phyloP scores from a whole-genome alignment of 1,284 basidiomycete species.

The Ustilago lituana region DNA sequence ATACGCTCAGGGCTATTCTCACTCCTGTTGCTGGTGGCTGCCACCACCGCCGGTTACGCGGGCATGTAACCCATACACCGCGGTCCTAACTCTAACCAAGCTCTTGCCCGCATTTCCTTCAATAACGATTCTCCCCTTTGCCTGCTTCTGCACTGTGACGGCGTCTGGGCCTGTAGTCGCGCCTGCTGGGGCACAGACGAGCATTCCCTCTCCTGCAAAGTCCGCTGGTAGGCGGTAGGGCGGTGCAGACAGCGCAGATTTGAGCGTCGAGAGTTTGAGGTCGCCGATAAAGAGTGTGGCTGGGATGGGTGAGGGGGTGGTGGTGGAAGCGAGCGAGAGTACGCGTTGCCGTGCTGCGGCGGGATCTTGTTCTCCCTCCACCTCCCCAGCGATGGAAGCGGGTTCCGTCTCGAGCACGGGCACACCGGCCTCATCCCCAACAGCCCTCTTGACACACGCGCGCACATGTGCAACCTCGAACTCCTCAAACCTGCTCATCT shows the following conservation, averaged over 20 bases:
- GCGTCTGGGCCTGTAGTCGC: conserved; percentile 25
- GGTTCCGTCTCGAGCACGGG: conserved; percentile 17
- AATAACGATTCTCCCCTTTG: conserved; percentile 57
- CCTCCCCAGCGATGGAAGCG: background rate
- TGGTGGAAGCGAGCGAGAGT: too few relatives aligned
- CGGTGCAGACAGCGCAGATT: conserved; percentile 32
- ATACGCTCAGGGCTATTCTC: too few relatives aligned
- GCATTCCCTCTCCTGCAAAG: conserved; percentile 65
- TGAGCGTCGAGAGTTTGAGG: conserved; percentile 63
- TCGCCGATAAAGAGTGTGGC: conserved; percentile 65
- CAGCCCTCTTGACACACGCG: conserved; percentile 8
- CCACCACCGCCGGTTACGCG: conserved; percentile 32
- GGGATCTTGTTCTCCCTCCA: conserved; percentile 2
- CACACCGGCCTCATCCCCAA: background rate
- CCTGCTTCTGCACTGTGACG: conserved; percentile 57
- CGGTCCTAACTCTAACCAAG: conserved; percentile 50
- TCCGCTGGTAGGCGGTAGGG: conserved; percentile 59
- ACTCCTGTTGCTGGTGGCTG: background rate
- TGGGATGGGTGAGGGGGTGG: conserved; percentile 1
- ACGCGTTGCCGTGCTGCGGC: too few relatives aligned
- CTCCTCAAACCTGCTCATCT: conserved; percentile 92
- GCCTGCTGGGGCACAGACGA: conserved; percentile 57
- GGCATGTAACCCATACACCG: conserved; percentile 62
- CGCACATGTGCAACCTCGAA: conserved; percentile 38
- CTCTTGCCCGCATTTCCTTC: conserved; percentile 59